Percentiles rank a stretch among this genome's conserved stretches.
Conservation (phyloP, 164 flowering plant species). For the Magnolia officinalis region DNA sequence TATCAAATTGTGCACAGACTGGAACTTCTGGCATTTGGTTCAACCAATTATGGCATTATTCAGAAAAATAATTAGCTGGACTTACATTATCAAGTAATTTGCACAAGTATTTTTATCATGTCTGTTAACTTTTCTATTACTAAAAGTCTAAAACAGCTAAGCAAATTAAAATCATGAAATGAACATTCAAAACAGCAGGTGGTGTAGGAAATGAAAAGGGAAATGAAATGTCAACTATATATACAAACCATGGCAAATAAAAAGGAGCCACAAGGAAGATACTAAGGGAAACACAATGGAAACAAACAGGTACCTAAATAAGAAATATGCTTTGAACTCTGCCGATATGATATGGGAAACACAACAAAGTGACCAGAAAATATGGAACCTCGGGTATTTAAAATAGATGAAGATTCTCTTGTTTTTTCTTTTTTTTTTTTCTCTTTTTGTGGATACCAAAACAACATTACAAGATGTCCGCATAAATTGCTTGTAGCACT, state of each 20-base stretch:
- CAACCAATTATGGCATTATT: too few species aligned
- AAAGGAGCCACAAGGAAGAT: neutral
- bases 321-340: neutral
- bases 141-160: neutral
- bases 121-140: neutral
- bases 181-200: neutral
- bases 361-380: neutral
- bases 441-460: neutral
- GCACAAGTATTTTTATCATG: neutral
- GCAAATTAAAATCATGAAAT: neutral
- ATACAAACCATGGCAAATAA: too few species aligned
- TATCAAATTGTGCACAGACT: neutral
- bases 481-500: neutral
- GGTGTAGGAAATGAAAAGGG: neutral
- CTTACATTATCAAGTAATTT: neutral
- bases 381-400: neutral
- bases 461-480: neutral
- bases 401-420: neutral
- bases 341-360: neutral
- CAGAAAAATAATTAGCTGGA: too few species aligned
- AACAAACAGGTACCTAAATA: too few species aligned
- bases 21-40: too few species aligned
- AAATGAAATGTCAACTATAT: neutral
- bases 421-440: too few species aligned
- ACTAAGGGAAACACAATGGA: neutral